Conservation (phyloP, 805 yeast genomes). For the Metschnikowia koreensis region DNA sequence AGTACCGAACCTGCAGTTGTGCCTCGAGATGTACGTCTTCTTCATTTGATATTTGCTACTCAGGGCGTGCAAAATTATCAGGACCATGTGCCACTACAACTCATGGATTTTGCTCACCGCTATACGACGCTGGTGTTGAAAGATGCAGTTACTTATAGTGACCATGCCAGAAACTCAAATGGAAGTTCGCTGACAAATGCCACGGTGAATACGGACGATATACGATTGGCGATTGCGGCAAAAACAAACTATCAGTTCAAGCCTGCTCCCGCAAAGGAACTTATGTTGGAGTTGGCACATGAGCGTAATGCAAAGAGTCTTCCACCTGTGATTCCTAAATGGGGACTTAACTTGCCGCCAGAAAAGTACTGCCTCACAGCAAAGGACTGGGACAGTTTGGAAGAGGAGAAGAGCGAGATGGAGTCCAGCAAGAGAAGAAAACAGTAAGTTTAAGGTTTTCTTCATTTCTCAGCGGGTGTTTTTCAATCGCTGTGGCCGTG, state of each 20-base stretch:
- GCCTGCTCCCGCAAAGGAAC: slow-evolving; percentile 90
- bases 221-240: slow-evolving; percentile 89
- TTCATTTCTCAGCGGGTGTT: not conserved
- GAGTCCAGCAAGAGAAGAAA: slow-evolving; percentile 15
- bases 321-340: slow-evolving; percentile 87
- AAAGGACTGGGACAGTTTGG: slow-evolving; percentile 58
- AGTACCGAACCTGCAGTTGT: slow-evolving; percentile 29
- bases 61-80: slow-evolving; percentile 90
- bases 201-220: slow-evolving; percentile 78
- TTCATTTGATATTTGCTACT: slow-evolving; percentile 88
- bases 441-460: not conserved
- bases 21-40: slow-evolving; percentile 88
- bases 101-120: slow-evolving; percentile 93
- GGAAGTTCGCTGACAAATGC: slow-evolving; percentile 27
- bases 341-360: slow-evolving; percentile 94
- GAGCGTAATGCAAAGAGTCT: slow-evolving; percentile 87
- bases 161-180: slow-evolving; percentile 58
- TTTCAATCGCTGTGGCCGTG: not conserved
- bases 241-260: slow-evolving; percentile 94
- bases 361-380: slow-evolving; percentile 95
- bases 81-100: slow-evolving; percentile 91
- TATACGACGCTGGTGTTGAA: slow-evolving; percentile 84
- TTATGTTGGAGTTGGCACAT: slow-evolving; percentile 83
- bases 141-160: slow-evolving; percentile 87
- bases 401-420: slow-evolving; percentile 23